Evolutionary conservation across 192 early-diverging fungal species (phyloP).

Genomic region (Backusella tarrabulga): DNA sequence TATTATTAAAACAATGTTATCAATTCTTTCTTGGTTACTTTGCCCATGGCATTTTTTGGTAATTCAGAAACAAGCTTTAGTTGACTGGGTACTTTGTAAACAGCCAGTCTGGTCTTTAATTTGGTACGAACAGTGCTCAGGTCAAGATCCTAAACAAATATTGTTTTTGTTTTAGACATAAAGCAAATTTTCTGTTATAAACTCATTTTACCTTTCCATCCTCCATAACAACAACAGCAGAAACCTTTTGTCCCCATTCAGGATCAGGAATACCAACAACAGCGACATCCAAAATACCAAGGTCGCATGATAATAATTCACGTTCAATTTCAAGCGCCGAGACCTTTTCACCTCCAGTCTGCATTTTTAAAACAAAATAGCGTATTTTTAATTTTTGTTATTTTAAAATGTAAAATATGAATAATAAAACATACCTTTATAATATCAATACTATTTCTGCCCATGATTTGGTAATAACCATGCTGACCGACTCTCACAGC

Average conservation of each 20-base stretch:
- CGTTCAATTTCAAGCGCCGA: constrained; percentile 84
- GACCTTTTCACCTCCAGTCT: constrained; percentile 84
- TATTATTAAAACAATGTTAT: constrained; percentile 44
- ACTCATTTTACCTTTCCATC: constrained; percentile 13
- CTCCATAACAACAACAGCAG: constrained; percentile 60
- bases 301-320: constrained; percentile 60
- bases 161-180: neutral
- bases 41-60: constrained; percentile 87
- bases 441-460: constrained; percentile 80
- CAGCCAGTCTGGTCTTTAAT: constrained; percentile 63
- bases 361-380: neutral
- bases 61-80: constrained; percentile 51
- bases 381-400: neutral
- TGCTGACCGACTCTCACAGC: constrained; percentile 50
- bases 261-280: constrained; percentile 72
- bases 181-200: neutral
- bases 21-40: constrained; percentile 83
- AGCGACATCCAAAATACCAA: constrained; percentile 62
- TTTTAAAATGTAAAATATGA: neutral
- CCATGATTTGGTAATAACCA: constrained; percentile 72
- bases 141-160: constrained; percentile 12
- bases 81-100: constrained; percentile 73
- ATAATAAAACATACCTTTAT: constrained; percentile 58
- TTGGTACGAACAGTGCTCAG: constrained; percentile 18
- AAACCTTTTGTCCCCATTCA: constrained; percentile 78